Evolutionary conservation across 2,329 filamentous ascomycete genomes (phyloP), one percentile per base, ranked within the genome.

Genomic region (Zasmidium citrigriseum): DNA sequence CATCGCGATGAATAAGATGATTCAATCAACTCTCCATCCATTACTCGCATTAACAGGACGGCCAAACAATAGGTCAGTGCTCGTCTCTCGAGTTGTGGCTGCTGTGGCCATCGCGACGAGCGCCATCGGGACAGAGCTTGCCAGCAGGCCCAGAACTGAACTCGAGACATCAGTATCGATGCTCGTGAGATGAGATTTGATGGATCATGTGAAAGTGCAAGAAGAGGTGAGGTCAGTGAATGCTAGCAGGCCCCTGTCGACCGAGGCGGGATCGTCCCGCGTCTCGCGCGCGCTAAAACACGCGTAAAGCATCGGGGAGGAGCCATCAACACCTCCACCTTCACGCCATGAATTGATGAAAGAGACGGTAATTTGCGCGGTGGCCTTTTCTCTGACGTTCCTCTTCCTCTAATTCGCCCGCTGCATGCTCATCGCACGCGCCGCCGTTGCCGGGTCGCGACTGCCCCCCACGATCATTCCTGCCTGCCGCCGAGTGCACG

Each of bases 371-470:
- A 11, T 29, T 4, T 21, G 47, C 23, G 47, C n/a, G 24, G 41
- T 50, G n/a, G 34, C 50, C 20, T 64, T 57, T 59, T 25, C 58
- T 21, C 46, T 54, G 50, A 60, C 59, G 29, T 45, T 63, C 27
- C 55, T 54, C 55, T 18, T 64, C 25, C 60, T 70, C 23, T 68
- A 63, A 67, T 68, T 41, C 34, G 14, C 12, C 16, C 34, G 64
- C 55, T 64, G 61, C 59, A 71, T 71, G 69, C 58, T 70, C 59
- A 63, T 67, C 57, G 65, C 55, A 65, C 64, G 68, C 27, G 29
- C 34, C 18, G 61, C 62, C 48, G 64, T 60, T 60, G 64, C 61
- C 57, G 66, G 64, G 62, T 60, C 62, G 68, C 69, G 67, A 57
- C 52, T 64, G 54, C 59, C 64, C 54, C 59, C 62, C 52, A 59